A percentile compares a stretch with the other conserved stretches of the same genome.
These are phyloP conservation scores for Backusella mclennaniae DNA, from an alignment of 192 early-diverging fungal species.

Conservation along the genomic window DNA sequence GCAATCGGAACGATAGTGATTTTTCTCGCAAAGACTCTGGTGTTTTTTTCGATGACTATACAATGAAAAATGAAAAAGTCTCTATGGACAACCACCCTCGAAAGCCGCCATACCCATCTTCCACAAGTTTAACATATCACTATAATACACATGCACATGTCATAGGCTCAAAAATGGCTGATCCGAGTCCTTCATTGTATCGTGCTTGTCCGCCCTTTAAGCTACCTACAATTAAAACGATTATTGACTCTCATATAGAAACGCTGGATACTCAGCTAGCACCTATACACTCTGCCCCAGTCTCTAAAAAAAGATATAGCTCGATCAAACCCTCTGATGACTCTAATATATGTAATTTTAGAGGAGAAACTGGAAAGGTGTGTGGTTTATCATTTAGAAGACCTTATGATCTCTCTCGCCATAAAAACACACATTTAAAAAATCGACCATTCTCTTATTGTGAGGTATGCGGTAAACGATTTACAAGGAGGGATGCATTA, in stretches of 20 bases:
- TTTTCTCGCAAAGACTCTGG: constrained; percentile 15
- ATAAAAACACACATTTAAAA: constrained; percentile 34
- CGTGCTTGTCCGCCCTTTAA: background rate
- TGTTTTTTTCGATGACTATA: background rate
- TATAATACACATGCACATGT: background rate
- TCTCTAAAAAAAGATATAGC: background rate
- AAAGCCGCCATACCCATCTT: background rate
- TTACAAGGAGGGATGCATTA: constrained; percentile 40
- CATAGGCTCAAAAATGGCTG: background rate
- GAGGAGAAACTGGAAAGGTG: background rate
- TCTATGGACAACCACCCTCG: background rate
- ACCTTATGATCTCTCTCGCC: constrained; percentile 36
- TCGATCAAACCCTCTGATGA: background rate
- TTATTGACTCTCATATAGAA: background rate
- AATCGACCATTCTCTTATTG: constrained; percentile 35
- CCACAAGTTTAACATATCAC: background rate
- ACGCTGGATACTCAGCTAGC: background rate
- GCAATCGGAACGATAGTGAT: background rate
- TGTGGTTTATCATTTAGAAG: constrained; percentile 35
- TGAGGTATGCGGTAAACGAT: constrained; percentile 33
- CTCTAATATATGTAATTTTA: constrained; percentile 15
- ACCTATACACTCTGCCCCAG: background rate
- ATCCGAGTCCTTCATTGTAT: background rate
- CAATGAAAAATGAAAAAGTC: background rate
- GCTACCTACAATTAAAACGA: constrained; percentile 6